Evolutionary conservation across 257 asterid species (phyloP).

Genomic region (Penstemon newberryi): DNA sequence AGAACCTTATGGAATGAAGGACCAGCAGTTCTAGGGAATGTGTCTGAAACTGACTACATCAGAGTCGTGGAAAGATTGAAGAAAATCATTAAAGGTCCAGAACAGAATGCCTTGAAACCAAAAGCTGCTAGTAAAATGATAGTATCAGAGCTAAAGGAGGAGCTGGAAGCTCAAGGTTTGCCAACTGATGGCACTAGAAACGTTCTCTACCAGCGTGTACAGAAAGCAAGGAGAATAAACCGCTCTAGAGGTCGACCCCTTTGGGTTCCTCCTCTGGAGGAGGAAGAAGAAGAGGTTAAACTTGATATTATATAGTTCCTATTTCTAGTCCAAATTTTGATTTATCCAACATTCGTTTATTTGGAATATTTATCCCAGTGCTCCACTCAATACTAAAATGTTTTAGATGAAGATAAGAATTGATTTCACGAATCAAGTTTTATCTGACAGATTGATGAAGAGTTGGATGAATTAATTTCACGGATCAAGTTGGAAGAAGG

Average conservation of each 20-base stretch:
- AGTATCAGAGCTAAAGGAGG: constrained; percentile 91
- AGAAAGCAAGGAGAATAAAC: constrained; percentile 96
- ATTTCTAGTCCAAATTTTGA: constrained; percentile 13
- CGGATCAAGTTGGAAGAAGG: constrained; percentile 93
- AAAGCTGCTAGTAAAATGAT: constrained; percentile 99
- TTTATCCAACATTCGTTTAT: constrained; percentile 14
- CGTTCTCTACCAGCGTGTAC: constrained; percentile 98
- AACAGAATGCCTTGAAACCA: constrained; percentile 79
- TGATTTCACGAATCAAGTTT: neutral
- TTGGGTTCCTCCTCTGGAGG: constrained; percentile 98
- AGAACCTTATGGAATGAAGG: constrained; percentile 85
- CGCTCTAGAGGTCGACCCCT: constrained; percentile 98
- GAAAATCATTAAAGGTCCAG: constrained; percentile 91
- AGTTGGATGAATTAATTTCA: constrained; percentile 87
- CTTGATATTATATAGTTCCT: constrained; percentile 16
- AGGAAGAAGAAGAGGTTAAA: constrained; percentile 94
- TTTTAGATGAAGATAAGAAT: constrained; percentile 5
- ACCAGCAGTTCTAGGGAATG: constrained; percentile 69
- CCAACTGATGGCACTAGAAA: constrained; percentile 97
- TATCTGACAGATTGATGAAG: constrained; percentile 73
- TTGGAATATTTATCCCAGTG: constrained; percentile 6
- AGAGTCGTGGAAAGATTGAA: constrained; percentile 90
- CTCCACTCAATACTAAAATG: constrained; percentile 7
- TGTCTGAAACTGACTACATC: constrained; percentile 73
- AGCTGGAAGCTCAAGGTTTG: constrained; percentile 95